These are phyloP conservation scores for Starmera dryadoides DNA, from an alignment of 805 yeast genomes.

Conservation along the genomic window DNA sequence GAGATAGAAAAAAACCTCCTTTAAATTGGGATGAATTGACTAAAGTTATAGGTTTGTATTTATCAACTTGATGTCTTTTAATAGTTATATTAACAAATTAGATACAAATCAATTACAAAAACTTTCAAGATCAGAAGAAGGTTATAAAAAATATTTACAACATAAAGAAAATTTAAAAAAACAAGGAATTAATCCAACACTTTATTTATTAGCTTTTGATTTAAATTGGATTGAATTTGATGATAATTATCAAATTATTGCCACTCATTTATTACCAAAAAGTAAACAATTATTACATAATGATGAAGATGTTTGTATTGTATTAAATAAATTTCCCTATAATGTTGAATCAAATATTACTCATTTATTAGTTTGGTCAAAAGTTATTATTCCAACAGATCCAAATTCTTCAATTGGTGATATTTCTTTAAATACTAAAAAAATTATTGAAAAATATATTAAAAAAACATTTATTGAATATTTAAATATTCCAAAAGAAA, in stretches of 20 bases:
- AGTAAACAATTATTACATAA: constrained; percentile 34
- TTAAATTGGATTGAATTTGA: constrained; percentile 40
- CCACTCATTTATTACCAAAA: constrained; percentile 15
- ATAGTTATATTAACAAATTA: neutral
- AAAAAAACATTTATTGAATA: constrained; percentile 37
- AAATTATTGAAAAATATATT: constrained; percentile 37
- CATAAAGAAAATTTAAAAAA: constrained; percentile 36
- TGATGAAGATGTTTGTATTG: constrained; percentile 35
- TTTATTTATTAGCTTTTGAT: constrained; percentile 37
- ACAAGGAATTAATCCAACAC: constrained; percentile 31
- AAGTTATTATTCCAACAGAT: constrained; percentile 45
- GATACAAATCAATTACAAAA: constrained; percentile 33
- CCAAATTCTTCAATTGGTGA: constrained; percentile 42
- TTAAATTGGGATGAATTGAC: neutral
- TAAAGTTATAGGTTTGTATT: neutral
- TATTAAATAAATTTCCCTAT: constrained; percentile 57
- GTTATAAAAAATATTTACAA: constrained; percentile 32
- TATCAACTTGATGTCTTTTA: neutral
- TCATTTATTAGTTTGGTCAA: constrained; percentile 62
- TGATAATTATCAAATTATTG: constrained; percentile 15
- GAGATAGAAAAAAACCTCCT: neutral
- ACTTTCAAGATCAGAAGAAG: constrained; percentile 39
- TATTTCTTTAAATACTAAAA: constrained; percentile 32
- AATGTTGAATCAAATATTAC: constrained; percentile 38
- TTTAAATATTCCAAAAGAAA: constrained; percentile 29